phyloP scores from a whole-genome alignment of 805 yeast genomes.

The Nakazawaea ishiwadae region DNA sequence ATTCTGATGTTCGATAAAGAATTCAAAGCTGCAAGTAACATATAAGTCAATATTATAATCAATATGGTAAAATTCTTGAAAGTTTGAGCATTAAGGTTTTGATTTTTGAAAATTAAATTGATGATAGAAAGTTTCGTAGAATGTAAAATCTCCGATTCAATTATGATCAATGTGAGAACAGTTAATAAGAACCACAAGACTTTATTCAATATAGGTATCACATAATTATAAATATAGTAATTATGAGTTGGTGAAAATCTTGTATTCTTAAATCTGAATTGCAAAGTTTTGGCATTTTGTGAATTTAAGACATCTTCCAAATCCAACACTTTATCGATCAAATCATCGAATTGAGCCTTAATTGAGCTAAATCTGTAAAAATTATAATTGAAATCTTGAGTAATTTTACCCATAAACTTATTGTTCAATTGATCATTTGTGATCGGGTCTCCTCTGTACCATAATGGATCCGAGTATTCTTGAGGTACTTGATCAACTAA shows the following conservation, averaged over 20 bases:
- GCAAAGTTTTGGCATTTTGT: conserved; percentile 24
- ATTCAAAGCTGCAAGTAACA: conserved; percentile 63
- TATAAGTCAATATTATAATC: conserved; percentile 49
- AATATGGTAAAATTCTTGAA: conserved; percentile 35
- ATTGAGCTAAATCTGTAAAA: conserved; percentile 49
- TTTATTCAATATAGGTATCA: conserved; percentile 44
- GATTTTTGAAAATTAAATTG: conserved; percentile 32
- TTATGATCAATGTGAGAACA: conserved; percentile 43
- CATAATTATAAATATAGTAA: conserved; percentile 34
- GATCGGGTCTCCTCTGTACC: conserved; percentile 22
- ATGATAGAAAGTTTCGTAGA: conserved; percentile 62
- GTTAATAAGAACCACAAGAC: conserved; percentile 37
- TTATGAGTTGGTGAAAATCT: conserved; percentile 35
- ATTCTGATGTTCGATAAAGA: conserved; percentile 64
- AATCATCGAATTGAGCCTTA: conserved; percentile 50
- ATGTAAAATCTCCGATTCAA: conserved; percentile 74
- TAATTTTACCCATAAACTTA: conserved; percentile 43
- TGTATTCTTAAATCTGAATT: conserved; percentile 23
- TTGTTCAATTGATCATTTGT: conserved; percentile 30
- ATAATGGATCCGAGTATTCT: conserved; percentile 28
- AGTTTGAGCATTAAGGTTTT: conserved; percentile 19
- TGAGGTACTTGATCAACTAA: conserved; percentile 41
- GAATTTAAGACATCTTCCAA: conserved; percentile 58
- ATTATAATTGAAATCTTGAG: conserved; percentile 47
- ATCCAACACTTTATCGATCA: conserved; percentile 42